Evolutionary conservation across 139 green algal species (phyloP).

Genomic region (Ettlia oleoabundans): DNA sequence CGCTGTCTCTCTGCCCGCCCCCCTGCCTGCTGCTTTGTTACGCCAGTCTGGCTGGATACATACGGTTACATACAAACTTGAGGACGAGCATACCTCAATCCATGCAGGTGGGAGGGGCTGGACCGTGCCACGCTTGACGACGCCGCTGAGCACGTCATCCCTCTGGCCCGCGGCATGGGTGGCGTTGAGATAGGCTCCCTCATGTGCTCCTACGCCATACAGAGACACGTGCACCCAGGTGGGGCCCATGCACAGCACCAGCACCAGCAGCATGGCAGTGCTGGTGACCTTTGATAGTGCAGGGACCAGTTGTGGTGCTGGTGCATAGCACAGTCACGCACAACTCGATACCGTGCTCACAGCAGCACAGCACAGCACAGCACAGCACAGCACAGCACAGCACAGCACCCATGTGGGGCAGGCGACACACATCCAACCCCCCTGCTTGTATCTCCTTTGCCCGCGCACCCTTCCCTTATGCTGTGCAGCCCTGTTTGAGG

Average conservation of each 20-base stretch:
- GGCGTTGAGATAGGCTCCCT: not conserved
- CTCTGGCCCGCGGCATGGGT: not conserved
- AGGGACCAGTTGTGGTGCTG: no score
- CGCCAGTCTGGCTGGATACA: not conserved
- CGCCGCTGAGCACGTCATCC: not conserved
- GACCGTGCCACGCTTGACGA: constrained; percentile 13
- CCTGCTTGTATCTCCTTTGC: not conserved
- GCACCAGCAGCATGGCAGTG: no score
- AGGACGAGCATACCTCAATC: not conserved
- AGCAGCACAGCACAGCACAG: not conserved
- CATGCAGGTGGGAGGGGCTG: not conserved
- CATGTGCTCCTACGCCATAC: constrained; percentile 14
- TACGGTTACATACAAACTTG: not conserved
- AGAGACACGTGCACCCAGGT: constrained; percentile 25
- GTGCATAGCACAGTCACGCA: no score
- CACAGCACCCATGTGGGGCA: no score
- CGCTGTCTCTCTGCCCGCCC: not conserved
- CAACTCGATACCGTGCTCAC: not conserved
- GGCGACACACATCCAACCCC: no score
- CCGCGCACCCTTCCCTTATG: not conserved
- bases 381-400: no score
- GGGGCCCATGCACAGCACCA: not conserved
- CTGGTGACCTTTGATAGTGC: no score
- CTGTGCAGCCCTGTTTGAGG: constrained; percentile 16
- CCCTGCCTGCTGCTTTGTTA: not conserved